A percentile compares a stretch with the other conserved stretches of the same genome.
These are phyloP conservation scores for Colletotrichum sp. DNA, from an alignment of 2,329 filamentous ascomycete species.

Conservation along the genomic window DNA sequence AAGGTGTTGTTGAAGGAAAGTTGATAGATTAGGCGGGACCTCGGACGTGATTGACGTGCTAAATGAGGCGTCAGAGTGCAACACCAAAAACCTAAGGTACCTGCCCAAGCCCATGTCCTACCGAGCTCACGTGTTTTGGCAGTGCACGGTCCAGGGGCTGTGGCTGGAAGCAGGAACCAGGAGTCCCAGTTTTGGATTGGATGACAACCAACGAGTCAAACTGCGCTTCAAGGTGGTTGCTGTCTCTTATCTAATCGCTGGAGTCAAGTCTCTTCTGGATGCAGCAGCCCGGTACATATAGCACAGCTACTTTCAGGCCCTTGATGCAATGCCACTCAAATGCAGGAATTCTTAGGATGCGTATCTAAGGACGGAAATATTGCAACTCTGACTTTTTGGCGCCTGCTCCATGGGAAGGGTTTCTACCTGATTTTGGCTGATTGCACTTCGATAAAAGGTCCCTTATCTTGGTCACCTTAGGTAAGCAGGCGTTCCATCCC, in stretches of 20 bases:
- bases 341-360: not conserved
- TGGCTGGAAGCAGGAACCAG: not conserved
- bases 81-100: not conserved
- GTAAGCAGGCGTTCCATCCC: not conserved
- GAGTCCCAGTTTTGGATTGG: not conserved
- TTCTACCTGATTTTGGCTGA: not conserved
- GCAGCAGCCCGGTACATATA: not conserved
- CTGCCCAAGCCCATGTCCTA: not conserved
- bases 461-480: not conserved
- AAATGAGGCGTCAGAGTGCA: not conserved
- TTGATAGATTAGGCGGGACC: not conserved
- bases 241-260: not conserved
- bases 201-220: not conserved
- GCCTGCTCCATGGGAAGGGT: not conserved
- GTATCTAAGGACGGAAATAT: not conserved
- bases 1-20: not conserved
- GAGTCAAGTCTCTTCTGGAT: not conserved
- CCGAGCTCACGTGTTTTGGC: slow-evolving; percentile 6
- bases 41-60: not conserved
- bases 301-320: not conserved
- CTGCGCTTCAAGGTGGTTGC: not conserved
- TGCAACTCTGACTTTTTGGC: not conserved
- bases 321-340: not conserved
- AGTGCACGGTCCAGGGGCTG: not conserved
- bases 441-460: not conserved